phyloP scores from a whole-genome alignment of 306 rosid genomes.

The Casuarina glauca region DNA sequence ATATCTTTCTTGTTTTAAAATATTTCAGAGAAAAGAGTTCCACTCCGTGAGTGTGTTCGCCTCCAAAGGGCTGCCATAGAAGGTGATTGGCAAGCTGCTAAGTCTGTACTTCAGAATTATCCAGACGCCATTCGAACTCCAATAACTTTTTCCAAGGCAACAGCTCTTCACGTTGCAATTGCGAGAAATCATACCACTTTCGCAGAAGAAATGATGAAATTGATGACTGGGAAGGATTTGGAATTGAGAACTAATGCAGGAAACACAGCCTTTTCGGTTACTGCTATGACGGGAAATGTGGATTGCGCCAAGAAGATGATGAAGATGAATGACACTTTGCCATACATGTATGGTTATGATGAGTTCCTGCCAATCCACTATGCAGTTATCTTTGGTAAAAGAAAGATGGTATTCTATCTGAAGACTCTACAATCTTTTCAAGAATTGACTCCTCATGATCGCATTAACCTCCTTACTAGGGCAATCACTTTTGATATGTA shows the following conservation, averaged over 20 bases:
- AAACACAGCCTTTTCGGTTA: background rate
- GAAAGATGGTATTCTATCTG: too few species aligned
- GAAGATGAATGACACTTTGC: background rate
- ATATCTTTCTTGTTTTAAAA: too few species aligned
- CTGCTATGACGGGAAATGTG: background rate
- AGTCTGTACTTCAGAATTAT: background rate
- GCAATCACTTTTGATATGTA: too few species aligned
- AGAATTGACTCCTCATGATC: too few species aligned
- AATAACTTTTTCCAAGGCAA: background rate
- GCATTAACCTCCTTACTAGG: too few species aligned
- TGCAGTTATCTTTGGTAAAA: too few species aligned
- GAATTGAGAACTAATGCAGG: background rate
- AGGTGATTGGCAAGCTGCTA: background rate
- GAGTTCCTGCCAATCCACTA: too few species aligned
- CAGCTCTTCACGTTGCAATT: background rate
- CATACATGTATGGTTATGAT: background rate
- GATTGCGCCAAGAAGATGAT: background rate
- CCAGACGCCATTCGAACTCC: background rate
- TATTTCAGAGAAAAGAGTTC: too few species aligned
- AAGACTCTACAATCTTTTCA: too few species aligned
- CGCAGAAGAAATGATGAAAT: background rate
- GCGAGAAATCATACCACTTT: background rate
- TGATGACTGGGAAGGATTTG: accelerated
- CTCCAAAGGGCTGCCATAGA: background rate
- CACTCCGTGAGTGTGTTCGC: background rate